phyloP scores from a whole-genome alignment of 179 eudicot genomes.

The Actinidia arguta region DNA sequence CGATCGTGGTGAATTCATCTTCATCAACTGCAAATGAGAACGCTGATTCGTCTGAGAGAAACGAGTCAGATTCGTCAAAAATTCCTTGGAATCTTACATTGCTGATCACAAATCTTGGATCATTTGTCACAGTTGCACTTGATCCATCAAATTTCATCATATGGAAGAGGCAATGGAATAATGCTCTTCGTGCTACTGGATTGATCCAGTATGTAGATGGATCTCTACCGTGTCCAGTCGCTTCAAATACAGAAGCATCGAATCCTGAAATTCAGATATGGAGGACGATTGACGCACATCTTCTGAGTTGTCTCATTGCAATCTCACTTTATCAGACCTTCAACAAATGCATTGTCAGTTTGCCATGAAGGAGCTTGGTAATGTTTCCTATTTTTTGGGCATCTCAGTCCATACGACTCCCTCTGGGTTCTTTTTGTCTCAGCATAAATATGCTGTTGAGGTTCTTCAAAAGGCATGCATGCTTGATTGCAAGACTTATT shows the following conservation, averaged over 20 bases:
- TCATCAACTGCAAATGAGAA: no score
- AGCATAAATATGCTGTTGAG: neutral
- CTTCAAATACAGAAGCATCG: no score
- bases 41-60: no score
- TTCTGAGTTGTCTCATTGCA: no score
- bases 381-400: neutral
- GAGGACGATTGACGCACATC: no score
- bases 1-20: no score
- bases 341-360: neutral
- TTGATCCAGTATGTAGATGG: neutral
- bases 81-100: neutral
- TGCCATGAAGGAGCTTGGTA: neutral
- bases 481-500: neutral
- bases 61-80: no score
- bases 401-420: neutral
- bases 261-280: no score
- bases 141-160: neutral
- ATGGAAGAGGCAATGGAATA: neutral
- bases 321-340: no score
- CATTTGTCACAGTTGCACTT: neutral
- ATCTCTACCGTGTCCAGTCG: no score
- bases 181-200: neutral
- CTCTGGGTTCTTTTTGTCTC: neutral
- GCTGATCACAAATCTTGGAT: neutral
- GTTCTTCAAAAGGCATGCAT: neutral